Evolutionary conservation across 805 yeast species (phyloP), one percentile per base, ranked within the genome.

Genomic region (Ogataea philodendri): DNA sequence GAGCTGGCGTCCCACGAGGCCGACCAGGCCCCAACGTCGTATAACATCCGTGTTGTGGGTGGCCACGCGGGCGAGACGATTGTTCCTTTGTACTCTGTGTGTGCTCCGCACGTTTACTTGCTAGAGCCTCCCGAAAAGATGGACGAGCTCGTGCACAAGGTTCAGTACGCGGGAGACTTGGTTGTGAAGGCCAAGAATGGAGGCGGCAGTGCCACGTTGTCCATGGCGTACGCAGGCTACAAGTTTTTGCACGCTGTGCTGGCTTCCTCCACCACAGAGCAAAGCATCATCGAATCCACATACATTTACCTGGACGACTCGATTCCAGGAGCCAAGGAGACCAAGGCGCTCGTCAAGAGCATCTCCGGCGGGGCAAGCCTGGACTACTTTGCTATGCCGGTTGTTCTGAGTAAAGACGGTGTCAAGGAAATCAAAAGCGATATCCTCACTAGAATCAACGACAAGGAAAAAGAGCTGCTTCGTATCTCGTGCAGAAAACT

Each of bases 11-110:
- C 70, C 24, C 58, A 55, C 24, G 57, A 60, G 16, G 47, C 39
- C 13, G 53, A 48, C 37, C 18, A 49, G 15, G 64, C 67, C 45
- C 69, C 76, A 45, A 70, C 84, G 33, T 67, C 72, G 47, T 71
- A 67, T 46, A 72, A 71, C 49, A 68, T 86, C 37, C 80, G 87
- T 14, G 96, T 89, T 35, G 69, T 87, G 49, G 96, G 96, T 42
- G 96, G 96, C 37, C 96, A 87, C 70, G 84, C 95, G 25, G 96
- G 96, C 44, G 90, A 82, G 60, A 87, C 96, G 32, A 87, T 87
- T 54, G 93, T 87, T 28, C 96, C 96, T 34, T 59, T 72, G 11
- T 76, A 81, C 59, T 74, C 88, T 23, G 52, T 58, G 15, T 55
- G 53, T 54, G 57, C 55, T 37, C 66, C 56, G 7, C 46, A 47